phyloP scores from a whole-genome alignment of 352 stramenopile species.

The Thraustochytrium striatum region DNA sequence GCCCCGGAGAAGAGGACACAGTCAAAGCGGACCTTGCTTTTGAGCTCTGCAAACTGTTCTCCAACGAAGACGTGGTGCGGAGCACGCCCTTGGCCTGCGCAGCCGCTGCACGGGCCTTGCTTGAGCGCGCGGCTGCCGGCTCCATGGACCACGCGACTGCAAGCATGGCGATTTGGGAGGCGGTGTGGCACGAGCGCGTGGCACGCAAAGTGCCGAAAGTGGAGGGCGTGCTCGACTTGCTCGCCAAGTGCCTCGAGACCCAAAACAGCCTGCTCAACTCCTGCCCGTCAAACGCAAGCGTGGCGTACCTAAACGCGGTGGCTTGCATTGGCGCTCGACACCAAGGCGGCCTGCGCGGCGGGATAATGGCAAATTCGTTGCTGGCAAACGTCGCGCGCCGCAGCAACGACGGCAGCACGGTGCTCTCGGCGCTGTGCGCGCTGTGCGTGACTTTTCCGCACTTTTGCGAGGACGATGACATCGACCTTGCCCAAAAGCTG shows the following conservation, averaged over 20 bases:
- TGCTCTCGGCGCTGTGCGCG: neutral
- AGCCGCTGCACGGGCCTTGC: no score
- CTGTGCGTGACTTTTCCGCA: neutral
- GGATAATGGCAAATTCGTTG: neutral
- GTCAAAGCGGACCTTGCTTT: neutral
- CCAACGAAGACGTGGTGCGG: neutral
- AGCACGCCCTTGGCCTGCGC: neutral
- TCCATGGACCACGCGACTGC: neutral
- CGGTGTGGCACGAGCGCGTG: neutral
- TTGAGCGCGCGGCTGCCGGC: neutral
- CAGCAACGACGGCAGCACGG: neutral
- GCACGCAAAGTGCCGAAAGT: neutral
- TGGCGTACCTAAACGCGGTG: neutral
- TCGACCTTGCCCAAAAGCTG: neutral
- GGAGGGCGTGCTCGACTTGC: neutral
- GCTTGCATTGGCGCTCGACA: neutral
- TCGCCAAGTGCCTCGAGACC: neutral
- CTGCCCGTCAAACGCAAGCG: neutral
- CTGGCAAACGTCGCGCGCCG: slow-evolving; percentile 1
- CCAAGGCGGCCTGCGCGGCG: neutral
- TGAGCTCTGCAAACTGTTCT: neutral
- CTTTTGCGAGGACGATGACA: neutral
- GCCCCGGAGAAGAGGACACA: neutral
- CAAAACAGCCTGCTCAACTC: neutral
- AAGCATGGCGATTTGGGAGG: neutral